Evolutionary conservation across 805 yeast species (phyloP), one percentile per base, ranked within the genome.

Genomic region (Cyberlindnera galapagoensis): DNA sequence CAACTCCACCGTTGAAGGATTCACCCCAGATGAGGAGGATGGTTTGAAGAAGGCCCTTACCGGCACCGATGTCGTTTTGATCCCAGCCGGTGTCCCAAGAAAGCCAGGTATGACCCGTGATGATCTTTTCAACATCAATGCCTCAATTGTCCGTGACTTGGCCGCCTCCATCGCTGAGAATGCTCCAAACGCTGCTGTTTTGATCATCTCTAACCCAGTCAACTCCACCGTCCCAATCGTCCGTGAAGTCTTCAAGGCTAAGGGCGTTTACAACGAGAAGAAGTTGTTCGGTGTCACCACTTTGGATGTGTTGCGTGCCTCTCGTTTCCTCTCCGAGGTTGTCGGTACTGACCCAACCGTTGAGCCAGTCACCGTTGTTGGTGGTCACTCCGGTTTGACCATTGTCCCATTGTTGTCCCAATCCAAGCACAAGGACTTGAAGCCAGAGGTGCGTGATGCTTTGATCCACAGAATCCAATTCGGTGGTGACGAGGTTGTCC

Each of bases 21-120:
- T 72, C 71, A 71, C 84, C 38, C 94, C 95, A 49, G 94, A 83
- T 44, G 71, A 77, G 44, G 69, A 69, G 36, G 83, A 80, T 36
- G 85, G 83, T 36, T 66, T 88, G 47, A 67, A 69, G 54, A 68
- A 68, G 47, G 90, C 96, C 33, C 76, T 88, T 45, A 76, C 71
- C 42, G 73, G 70, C 50, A 65, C 72, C 37, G 86, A 80, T 47
- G 81, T 88, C 40, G 82, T 88, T 44, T 75, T 88, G 46, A 84
- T 88, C 63, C 96, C 97, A 57, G 97, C 97, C 36, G 97, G 97
- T 71, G 94, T 88, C 38, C 97, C 94, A 70, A 84, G 94, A 76
- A 88, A 87, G 71, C 97, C 97, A 49, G 97, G 97, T 63, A 88
- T 88, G 97, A 85, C 96, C 56, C 83, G 97, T 72, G 97, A 88